These are phyloP conservation scores for Corymbia citriodora DNA, from an alignment of 441 rosid species.

Conservation along the genomic window DNA sequence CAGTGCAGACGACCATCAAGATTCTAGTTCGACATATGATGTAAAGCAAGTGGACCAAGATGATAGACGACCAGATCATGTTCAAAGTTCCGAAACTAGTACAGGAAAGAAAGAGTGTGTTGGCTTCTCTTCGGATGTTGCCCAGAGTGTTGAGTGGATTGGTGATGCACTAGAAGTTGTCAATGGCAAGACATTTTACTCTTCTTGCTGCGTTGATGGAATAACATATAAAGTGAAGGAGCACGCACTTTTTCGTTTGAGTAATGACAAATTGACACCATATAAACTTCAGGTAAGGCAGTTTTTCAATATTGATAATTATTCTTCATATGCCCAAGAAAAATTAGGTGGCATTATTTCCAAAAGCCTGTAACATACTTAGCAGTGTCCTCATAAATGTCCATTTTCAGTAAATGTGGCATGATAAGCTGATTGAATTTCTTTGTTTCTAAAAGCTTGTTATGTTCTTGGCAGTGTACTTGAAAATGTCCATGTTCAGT, in stretches of 20 bases:
- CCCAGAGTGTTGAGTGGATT: constrained; percentile 36
- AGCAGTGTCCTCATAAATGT: background rate
- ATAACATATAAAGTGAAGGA: constrained; percentile 47
- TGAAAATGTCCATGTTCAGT: background rate
- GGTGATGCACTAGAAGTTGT: constrained; percentile 28
- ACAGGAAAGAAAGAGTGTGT: constrained; percentile 4
- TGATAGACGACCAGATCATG: constrained; percentile 12
- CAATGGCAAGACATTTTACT: constrained; percentile 46
- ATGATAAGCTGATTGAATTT: background rate
- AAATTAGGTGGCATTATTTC: background rate
- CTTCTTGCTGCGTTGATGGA: constrained; percentile 45
- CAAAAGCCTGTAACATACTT: background rate
- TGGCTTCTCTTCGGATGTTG: constrained; percentile 20
- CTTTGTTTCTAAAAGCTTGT: background rate
- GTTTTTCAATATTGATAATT: background rate
- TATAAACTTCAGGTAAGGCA: constrained; percentile 57
- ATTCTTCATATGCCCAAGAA: background rate
- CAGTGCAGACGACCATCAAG: background rate
- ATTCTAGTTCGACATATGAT: background rate
- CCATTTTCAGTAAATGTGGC: background rate
- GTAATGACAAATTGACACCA: constrained; percentile 35
- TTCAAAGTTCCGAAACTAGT: constrained; percentile 21
- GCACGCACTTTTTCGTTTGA: constrained; percentile 46
- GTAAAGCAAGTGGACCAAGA: constrained; percentile 15
- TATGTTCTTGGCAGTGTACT: background rate